These are phyloP conservation scores for Pachysandra terminalis DNA, from an alignment of 164 flowering plant genomes.

Conservation along the genomic window DNA sequence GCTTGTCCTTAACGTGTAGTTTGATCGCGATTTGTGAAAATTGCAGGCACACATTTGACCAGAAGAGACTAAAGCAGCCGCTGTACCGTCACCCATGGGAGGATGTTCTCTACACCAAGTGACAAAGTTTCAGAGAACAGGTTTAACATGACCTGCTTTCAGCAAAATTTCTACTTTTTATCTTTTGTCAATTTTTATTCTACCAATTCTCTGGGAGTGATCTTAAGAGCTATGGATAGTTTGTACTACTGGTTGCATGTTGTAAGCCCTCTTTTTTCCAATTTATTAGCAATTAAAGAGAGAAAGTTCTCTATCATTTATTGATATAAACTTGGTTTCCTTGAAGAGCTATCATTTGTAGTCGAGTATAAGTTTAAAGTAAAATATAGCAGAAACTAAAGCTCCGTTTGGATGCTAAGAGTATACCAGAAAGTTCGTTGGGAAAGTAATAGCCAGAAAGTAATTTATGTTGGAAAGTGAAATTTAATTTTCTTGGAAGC, in stretches of 20 bases:
- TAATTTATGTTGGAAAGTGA: too few species aligned
- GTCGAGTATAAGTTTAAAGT: too few species aligned
- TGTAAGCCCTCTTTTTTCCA: constrained; percentile 5
- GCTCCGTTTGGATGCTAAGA: too few species aligned
- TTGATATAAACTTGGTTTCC: neutral
- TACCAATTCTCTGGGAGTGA: constrained; percentile 11
- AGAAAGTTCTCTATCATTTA: neutral
- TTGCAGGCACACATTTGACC: constrained; percentile 97
- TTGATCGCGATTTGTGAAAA: neutral
- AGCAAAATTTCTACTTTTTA: neutral
- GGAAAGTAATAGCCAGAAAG: too few species aligned
- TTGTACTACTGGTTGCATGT: constrained; percentile 8
- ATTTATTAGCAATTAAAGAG: neutral
- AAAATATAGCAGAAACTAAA: too few species aligned
- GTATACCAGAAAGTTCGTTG: too few species aligned
- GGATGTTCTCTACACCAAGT: constrained; percentile 98
- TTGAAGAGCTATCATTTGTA: neutral
- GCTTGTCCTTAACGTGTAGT: neutral
- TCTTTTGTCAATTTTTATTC: neutral
- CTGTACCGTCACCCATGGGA: constrained; percentile 99
- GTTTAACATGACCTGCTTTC: constrained; percentile 2
- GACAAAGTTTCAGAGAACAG: constrained; percentile 21
- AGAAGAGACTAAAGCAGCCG: constrained; percentile 99
- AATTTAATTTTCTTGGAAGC: too few species aligned
- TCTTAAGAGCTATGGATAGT: constrained; percentile 15